Evolutionary conservation across 2,329 filamentous ascomycete species (phyloP).

Genomic region (Aureobasidium subglaciale): DNA sequence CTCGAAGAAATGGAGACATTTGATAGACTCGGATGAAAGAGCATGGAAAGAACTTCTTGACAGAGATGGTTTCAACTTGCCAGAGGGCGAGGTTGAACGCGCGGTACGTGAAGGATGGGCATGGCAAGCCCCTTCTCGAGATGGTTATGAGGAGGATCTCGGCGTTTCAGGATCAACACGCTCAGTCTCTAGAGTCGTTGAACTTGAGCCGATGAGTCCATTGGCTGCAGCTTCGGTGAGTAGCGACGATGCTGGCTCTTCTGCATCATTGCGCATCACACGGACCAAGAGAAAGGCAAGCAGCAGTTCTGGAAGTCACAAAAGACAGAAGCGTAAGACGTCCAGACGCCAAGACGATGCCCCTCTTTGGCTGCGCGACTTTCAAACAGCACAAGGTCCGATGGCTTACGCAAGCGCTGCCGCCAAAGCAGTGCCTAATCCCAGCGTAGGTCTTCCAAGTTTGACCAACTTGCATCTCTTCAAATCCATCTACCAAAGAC

Average conservation of each 20-base stretch:
- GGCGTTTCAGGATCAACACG: conserved; percentile 43
- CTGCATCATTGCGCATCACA: conserved; percentile 22
- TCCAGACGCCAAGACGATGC: conserved; percentile 36
- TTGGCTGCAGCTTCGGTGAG: conserved; percentile 10
- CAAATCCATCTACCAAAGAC: conserved; percentile 91
- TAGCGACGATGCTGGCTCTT: conserved; percentile 20
- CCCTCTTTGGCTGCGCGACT: conserved; percentile 40
- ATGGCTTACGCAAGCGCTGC: conserved; percentile 81
- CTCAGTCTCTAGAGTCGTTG: conserved; percentile 20
- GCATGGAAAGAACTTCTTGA: conserved; percentile 94
- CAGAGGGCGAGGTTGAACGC: conserved; percentile 73
- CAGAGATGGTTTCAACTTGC: conserved; percentile 69
- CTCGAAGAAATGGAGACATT: conserved; percentile 85
- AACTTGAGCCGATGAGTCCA: conserved; percentile 3
- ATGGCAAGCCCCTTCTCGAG: conserved; percentile 72
- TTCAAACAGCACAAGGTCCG: conserved; percentile 64
- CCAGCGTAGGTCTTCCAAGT: conserved; percentile 68
- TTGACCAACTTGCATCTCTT: conserved; percentile 83
- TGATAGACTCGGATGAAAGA: conserved; percentile 87
- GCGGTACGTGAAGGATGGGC: conserved; percentile 92
- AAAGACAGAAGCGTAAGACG: conserved; percentile 51
- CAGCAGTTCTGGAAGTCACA: conserved; percentile 36
- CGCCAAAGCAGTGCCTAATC: conserved; percentile 73
- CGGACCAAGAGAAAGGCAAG: conserved; percentile 34
- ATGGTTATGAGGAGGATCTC: conserved; percentile 75